Evolutionary conservation across 805 yeast species (phyloP).

Genomic region (Zygoascus biomembranicola): DNA sequence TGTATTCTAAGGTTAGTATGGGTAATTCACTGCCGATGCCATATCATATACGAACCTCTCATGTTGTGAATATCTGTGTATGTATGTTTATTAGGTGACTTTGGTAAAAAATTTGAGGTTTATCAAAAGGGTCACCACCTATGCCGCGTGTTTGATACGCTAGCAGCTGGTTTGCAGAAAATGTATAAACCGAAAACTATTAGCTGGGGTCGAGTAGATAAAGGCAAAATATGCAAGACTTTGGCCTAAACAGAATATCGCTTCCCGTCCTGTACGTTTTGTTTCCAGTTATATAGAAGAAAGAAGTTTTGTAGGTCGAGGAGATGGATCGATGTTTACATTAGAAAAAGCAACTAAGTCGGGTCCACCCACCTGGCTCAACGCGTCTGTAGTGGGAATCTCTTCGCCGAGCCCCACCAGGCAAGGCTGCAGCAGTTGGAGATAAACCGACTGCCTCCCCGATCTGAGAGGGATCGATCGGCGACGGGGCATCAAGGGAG

Average conservation of each 20-base stretch:
- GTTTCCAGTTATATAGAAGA: background rate
- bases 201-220: too few species aligned
- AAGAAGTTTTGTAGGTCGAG: background rate
- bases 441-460: too few species aligned
- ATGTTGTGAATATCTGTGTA: background rate
- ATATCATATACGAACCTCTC: conserved; percentile 3
- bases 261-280: too few species aligned
- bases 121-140: background rate
- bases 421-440: too few species aligned
- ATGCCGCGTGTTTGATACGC: too few species aligned
- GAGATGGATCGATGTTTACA: background rate
- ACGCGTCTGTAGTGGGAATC: background rate
- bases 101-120: background rate
- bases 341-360: background rate
- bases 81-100: background rate
- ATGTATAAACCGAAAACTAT: too few species aligned
- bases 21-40: background rate
- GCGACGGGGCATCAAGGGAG: too few species aligned
- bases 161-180: too few species aligned
- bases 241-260: too few species aligned
- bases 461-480: too few species aligned
- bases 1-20: conserved; percentile 48
- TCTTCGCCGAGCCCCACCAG: background rate
- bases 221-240: too few species aligned
- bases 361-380: background rate